Percentiles rank a stretch among this genome's conserved stretches.
These are phyloP conservation scores for Camellia granthamiana DNA, from an alignment of 148 eudicot genomes.

Conservation along the genomic window DNA sequence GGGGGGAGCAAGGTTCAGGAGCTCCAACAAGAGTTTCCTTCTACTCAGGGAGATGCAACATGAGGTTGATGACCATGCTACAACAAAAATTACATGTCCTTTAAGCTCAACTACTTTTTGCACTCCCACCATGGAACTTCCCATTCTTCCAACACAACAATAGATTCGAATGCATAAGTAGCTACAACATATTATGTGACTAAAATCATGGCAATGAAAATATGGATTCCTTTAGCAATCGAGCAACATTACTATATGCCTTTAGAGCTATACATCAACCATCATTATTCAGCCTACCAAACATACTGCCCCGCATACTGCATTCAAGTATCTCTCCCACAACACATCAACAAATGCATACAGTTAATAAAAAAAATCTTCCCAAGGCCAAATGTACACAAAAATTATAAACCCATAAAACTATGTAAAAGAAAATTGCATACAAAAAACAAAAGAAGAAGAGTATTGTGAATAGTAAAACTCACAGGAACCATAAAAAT, in stretches of 20 bases:
- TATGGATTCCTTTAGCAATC: background rate
- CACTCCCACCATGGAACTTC: background rate
- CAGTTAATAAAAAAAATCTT: background rate
- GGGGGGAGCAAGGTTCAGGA: too few species aligned
- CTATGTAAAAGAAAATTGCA: background rate
- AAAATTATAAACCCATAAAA: background rate
- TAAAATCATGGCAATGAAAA: background rate
- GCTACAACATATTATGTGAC: background rate
- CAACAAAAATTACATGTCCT: background rate
- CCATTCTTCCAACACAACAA: background rate
- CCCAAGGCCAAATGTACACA: background rate
- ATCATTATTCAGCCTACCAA: background rate
- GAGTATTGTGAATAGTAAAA: constrained; percentile 6
- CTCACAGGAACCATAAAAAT: constrained; percentile 99
- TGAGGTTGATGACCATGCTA: background rate
- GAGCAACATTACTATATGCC: background rate
- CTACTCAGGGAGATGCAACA: too few species aligned
- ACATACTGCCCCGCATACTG: background rate
- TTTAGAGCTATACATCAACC: background rate
- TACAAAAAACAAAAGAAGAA: background rate
- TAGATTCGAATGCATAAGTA: background rate
- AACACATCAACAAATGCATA: background rate
- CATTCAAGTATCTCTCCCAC: background rate
- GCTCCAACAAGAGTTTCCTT: too few species aligned
- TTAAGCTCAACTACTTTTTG: background rate